A percentile compares a stretch with the other conserved stretches of the same genome.
Evolutionary conservation across 768 basidiomycete species (phyloP).

Genomic region (Amanita molliuscula): DNA sequence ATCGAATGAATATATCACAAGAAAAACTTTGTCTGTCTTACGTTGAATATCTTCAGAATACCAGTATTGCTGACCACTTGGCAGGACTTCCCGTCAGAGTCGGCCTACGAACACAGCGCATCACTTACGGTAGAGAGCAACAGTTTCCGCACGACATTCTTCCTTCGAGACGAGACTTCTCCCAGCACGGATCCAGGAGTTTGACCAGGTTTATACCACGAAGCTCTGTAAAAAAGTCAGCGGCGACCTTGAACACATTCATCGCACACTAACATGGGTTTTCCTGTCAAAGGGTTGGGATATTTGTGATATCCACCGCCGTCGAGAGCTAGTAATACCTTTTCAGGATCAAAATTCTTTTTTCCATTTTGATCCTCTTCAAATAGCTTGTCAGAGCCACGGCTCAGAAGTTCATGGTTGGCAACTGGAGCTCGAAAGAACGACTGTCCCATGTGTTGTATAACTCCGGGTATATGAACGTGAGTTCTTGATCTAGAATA

Average conservation of each 20-base stretch:
- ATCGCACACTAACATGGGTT: constrained; percentile 35
- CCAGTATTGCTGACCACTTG: constrained; percentile 64
- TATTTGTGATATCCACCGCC: neutral
- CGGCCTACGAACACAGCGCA: neutral
- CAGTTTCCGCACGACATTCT: constrained; percentile 87
- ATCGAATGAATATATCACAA: neutral
- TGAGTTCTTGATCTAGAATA: constrained; percentile 56
- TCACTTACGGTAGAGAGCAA: constrained; percentile 65
- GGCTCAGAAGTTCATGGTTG: constrained; percentile 81
- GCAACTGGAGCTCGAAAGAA: constrained; percentile 87
- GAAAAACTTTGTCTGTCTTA: constrained; percentile 20
- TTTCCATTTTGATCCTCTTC: constrained; percentile 66
- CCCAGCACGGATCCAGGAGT: constrained; percentile 76
- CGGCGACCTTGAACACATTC: neutral
- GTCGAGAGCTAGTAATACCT: constrained; percentile 20
- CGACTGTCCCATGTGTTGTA: constrained; percentile 72
- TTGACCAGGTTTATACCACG: constrained; percentile 87
- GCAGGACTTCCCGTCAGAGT: constrained; percentile 1
- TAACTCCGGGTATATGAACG: constrained; percentile 70
- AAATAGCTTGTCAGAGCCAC: constrained; percentile 79
- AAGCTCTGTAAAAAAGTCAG: constrained; percentile 32
- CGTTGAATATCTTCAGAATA: constrained; percentile 76
- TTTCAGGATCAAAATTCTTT: constrained; percentile 73
- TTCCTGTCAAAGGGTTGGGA: constrained; percentile 69
- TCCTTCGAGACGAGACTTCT: constrained; percentile 88